Evolutionary conservation across 2,329 filamentous ascomycete genomes (phyloP).

Genomic region (Diaporthe citrichinensis): DNA sequence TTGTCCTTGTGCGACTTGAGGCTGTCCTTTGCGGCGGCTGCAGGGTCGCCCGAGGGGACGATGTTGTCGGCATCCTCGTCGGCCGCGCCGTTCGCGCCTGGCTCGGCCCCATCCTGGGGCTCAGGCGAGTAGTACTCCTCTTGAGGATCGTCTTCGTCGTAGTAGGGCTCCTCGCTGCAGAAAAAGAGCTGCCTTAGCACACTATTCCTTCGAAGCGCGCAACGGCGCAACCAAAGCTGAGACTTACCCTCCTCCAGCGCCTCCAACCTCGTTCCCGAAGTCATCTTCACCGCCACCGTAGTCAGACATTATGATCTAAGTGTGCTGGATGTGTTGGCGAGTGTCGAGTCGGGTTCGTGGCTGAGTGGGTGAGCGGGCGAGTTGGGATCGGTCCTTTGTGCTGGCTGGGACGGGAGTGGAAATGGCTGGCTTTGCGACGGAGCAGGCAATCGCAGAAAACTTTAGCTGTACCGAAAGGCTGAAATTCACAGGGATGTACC

Average conservation of each 20-base stretch:
- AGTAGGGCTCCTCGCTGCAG: conserved; percentile 76
- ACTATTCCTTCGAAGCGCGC: conserved; percentile 40
- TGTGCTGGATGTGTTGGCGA: neutral
- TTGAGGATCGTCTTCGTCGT: conserved; percentile 77
- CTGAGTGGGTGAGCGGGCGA: neutral
- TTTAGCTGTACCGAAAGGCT: conserved; percentile 34
- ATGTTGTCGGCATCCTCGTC: conserved; percentile 72
- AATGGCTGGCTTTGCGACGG: conserved; percentile 21
- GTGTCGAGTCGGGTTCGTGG: neutral
- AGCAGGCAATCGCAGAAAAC: conserved; percentile 38
- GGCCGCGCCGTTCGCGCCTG: conserved; percentile 65
- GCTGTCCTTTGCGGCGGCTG: conserved; percentile 68
- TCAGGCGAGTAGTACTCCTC: conserved; percentile 72
- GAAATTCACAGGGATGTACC: conserved; percentile 25
- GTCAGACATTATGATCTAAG: conserved; percentile 73
- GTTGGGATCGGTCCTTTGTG: conserved; percentile 16
- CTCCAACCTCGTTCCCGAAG: conserved; percentile 44
- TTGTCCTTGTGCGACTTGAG: conserved; percentile 79
- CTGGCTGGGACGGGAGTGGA: neutral
- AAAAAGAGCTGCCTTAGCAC: conserved; percentile 48
- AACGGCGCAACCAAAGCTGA: conserved; percentile 30
- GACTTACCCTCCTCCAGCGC: conserved; percentile 39
- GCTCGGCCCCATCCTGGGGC: conserved; percentile 64
- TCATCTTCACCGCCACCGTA: conserved; percentile 72
- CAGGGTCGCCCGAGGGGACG: conserved; percentile 73